Conservation (phyloP, 2,329 filamentous ascomycete species). For the Neonectria magnoliae region DNA sequence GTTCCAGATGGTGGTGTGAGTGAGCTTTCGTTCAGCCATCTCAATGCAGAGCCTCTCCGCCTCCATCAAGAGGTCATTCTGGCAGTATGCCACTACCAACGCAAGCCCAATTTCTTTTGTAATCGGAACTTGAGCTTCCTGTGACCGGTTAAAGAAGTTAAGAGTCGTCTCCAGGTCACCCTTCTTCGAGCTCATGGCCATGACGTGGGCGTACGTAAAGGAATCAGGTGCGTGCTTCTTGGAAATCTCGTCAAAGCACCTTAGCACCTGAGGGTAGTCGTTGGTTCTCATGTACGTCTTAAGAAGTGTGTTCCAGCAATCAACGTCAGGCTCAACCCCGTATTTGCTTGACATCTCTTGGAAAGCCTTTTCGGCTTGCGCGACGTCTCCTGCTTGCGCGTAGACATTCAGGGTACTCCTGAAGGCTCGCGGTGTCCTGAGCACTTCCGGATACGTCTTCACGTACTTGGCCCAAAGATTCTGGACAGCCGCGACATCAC, state of each 20-base stretch:
- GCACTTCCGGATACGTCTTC: conserved; percentile 47
- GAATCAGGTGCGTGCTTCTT: conserved; percentile 63
- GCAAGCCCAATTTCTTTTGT: conserved; percentile 68
- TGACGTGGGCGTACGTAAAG: conserved; percentile 76
- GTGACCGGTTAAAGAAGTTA: conserved; percentile 71
- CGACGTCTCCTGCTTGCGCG: conserved; percentile 72
- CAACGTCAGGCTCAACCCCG: conserved; percentile 63
- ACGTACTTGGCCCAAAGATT: conserved; percentile 58
- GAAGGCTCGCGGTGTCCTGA: conserved; percentile 52
- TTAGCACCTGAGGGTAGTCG: conserved; percentile 73
- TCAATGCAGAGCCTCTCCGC: conserved; percentile 56
- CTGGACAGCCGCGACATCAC: conserved; percentile 58
- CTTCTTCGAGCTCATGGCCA: conserved; percentile 74
- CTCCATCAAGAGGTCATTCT: conserved; percentile 49
- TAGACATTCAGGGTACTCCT: conserved; percentile 76
- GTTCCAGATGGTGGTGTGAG: conserved; percentile 78
- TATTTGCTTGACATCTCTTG: conserved; percentile 67
- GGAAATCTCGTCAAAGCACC: conserved; percentile 70
- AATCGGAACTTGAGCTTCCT: conserved; percentile 60
- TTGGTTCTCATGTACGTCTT: conserved; percentile 73
- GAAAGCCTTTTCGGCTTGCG: conserved; percentile 69
- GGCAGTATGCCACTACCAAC: conserved; percentile 74
- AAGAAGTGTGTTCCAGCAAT: conserved; percentile 81
- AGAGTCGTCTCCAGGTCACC: conserved; percentile 79
- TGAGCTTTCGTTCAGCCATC: conserved; percentile 62